Evolutionary conservation across 2,329 filamentous ascomycete genomes (phyloP).

Genomic region (Aspergillus thermomutatus): DNA sequence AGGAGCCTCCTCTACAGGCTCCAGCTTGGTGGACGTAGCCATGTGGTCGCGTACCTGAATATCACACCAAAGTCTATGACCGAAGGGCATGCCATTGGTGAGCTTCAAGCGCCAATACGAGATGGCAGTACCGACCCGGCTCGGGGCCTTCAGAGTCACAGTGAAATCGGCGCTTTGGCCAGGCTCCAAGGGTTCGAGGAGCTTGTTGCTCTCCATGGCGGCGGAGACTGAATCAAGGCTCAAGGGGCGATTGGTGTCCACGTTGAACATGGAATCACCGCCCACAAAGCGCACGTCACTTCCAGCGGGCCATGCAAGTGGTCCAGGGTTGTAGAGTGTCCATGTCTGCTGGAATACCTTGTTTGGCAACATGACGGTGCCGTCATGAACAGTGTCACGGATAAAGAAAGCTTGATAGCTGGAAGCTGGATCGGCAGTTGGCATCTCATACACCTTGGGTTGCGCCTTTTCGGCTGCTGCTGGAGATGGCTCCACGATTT

Average conservation of each 20-base stretch:
- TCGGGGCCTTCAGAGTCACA: constrained; percentile 77
- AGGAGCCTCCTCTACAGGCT: constrained; percentile 6
- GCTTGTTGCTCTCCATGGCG: constrained; percentile 78
- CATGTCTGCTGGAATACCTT: constrained; percentile 84
- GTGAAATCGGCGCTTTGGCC: constrained; percentile 78
- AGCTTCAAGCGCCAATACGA: constrained; percentile 96
- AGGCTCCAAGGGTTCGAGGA: constrained; percentile 64
- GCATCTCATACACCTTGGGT: constrained; percentile 11
- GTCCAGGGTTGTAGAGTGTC: constrained; percentile 83
- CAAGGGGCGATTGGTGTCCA: constrained; percentile 76
- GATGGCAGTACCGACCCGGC: constrained; percentile 72
- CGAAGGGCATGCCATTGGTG: constrained; percentile 75
- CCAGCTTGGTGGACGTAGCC: constrained; percentile 8
- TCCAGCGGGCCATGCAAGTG: constrained; percentile 76
- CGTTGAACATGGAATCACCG: constrained; percentile 93
- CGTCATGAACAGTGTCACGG: constrained; percentile 74
- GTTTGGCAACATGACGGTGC: constrained; percentile 66
- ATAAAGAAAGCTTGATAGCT: constrained; percentile 66
- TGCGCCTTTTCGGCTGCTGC: constrained; percentile 30
- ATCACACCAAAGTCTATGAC: constrained; percentile 93
- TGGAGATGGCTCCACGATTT: constrained; percentile 24
- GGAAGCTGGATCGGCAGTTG: constrained; percentile 31
- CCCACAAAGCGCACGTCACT: constrained; percentile 89
- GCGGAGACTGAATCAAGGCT: constrained; percentile 71
- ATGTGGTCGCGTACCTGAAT: constrained; percentile 59